Evolutionary conservation across 306 rosid genomes (phyloP), one percentile per base, ranked within the genome.

Genomic region (Hippophae rhamnoides): DNA sequence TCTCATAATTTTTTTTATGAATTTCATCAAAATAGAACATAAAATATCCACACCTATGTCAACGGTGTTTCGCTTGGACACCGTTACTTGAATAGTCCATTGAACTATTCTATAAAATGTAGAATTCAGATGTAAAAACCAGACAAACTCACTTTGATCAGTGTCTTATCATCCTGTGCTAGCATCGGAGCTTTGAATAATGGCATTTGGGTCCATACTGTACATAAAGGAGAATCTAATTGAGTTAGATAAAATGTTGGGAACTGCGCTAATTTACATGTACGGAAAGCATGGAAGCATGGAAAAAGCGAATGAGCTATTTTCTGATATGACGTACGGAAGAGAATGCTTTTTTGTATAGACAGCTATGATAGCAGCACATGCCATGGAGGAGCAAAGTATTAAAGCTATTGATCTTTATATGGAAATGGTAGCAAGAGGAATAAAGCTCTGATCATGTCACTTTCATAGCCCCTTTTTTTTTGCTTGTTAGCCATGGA

Each of bases 221-320:
- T 66, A 72, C 60, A 48, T 72, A 0, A 52, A 49, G 44, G 66
- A 66, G 68, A 65, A 72, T 48, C 54, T 38, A 5, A 60, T 72
- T 12, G 52, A 54, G 48, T 42, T 72, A 12, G 77, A 72, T 51
- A 48, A 31, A 50, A 53, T 65, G 67, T 13, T 66, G 60, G 68
- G 72, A 43, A 72, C 72, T 27, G 73, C 78, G 40, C 52, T 73
- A 25, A 62, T 73, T 52, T 60, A 67, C 68, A 73, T 73, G 78
- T 67, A 67, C 44, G 78, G 72, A 25, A 73, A 62, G 63, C 67
- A 72, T 5, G 78, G 78, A 43, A 40, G 47, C 41, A n/a, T 61
- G 1, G 65, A 52, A 49, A 52, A 56, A 58, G 73, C 72, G 18
- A 47, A 12, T 10, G 27, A 67, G 40, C n/a, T 73, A 50, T 73